Percentiles rank a stretch among this genome's conserved stretches.
Evolutionary conservation across 352 stramenopile species (phyloP).

Genomic region (Bremia lactucae): DNA sequence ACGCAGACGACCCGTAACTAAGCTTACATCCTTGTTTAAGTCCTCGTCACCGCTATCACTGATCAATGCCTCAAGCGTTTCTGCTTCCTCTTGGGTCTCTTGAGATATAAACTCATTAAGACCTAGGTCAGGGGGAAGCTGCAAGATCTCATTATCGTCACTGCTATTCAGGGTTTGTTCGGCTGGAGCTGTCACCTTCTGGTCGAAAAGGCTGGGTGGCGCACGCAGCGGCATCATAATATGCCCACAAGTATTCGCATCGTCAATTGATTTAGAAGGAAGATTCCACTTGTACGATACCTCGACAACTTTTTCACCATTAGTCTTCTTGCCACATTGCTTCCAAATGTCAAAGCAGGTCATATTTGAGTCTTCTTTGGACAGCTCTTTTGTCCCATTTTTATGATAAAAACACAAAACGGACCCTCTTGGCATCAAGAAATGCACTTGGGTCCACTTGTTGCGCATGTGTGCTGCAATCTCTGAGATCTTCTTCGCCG

Average conservation of each 20-base stretch:
- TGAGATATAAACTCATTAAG: slow-evolving; percentile 34
- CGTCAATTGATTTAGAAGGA: slow-evolving; percentile 1
- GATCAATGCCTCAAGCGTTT: slow-evolving; percentile 12
- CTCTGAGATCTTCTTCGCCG: slow-evolving; percentile 68
- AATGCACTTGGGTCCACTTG: slow-evolving; percentile 51
- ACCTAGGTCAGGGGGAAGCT: slow-evolving; percentile 16
- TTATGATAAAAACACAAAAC: slow-evolving; percentile 50
- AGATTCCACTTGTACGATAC: slow-evolving; percentile 53
- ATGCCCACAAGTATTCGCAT: slow-evolving; percentile 8
- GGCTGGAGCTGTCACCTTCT: slow-evolving; percentile 10
- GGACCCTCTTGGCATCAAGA: slow-evolving; percentile 15
- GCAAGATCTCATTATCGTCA: slow-evolving; percentile 11
- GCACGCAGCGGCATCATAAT: slow-evolving; percentile 15
- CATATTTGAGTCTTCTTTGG: slow-evolving; percentile 26
- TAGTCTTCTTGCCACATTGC: slow-evolving; percentile 41
- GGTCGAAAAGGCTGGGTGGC: slow-evolving; percentile 15
- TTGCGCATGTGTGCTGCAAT: slow-evolving; percentile 68
- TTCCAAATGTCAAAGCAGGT: slow-evolving; percentile 74
- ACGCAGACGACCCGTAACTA: slow-evolving; percentile 22
- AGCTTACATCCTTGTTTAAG: slow-evolving; percentile 17
- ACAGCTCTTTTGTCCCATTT: slow-evolving; percentile 33
- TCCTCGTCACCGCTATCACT: slow-evolving; percentile 16
- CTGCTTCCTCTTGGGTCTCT: slow-evolving; percentile 5
- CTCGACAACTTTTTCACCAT: slow-evolving; percentile 60
- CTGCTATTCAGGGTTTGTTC: slow-evolving; percentile 13